Conservation (phyloP, 1,284 basidiomycete genomes). For the Sporisorium scitamineum region DNA sequence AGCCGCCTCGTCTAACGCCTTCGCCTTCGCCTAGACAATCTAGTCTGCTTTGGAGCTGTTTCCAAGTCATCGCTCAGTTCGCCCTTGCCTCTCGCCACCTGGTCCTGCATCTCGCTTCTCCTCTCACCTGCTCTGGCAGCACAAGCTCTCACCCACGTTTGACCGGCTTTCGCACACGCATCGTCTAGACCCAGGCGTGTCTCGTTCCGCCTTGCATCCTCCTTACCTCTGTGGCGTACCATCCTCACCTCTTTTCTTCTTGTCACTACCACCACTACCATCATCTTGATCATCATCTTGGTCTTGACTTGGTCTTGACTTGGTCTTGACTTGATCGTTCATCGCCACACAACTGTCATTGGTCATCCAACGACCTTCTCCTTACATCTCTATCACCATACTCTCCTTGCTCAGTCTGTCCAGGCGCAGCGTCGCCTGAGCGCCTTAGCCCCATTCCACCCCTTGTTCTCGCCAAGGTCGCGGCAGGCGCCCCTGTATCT, state of each 20-base stretch:
- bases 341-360: background rate
- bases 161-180: background rate
- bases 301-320: background rate
- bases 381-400: background rate
- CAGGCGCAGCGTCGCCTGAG: slow-evolving; percentile 32
- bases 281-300: background rate
- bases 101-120: background rate
- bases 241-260: background rate
- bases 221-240: too few species aligned
- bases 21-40: background rate
- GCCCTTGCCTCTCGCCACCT: background rate
- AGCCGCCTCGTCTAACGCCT: slow-evolving; percentile 1
- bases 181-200: slow-evolving; percentile 1
- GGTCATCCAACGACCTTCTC: background rate
- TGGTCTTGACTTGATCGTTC: background rate
- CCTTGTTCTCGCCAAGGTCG: slow-evolving; percentile 26
- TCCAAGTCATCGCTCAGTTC: background rate
- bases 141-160: background rate
- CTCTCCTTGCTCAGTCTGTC: background rate
- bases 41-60: background rate
- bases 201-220: background rate
- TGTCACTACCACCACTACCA: background rate
- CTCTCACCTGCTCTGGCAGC: slow-evolving; percentile 1
- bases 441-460: slow-evolving; percentile 25
- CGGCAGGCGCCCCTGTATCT: slow-evolving; percentile 32